These are phyloP conservation scores for Rutstroemia sp. DNA, from an alignment of 2,329 filamentous ascomycete species.

Conservation along the genomic window DNA sequence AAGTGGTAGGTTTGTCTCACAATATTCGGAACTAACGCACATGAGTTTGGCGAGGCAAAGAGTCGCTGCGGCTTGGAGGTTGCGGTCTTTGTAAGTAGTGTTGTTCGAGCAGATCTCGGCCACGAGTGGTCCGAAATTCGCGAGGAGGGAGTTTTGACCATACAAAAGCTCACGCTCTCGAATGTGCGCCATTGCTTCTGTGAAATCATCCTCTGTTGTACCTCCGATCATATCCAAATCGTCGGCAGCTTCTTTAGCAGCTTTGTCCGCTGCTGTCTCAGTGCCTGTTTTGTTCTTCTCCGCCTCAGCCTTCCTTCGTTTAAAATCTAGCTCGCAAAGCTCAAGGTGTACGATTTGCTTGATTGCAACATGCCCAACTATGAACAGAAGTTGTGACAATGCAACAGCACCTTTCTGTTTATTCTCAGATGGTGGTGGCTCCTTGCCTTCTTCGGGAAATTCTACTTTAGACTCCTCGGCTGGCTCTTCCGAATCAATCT, in stretches of 20 bases:
- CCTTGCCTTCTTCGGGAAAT: slow-evolving; percentile 5
- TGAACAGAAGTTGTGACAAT: slow-evolving; percentile 86
- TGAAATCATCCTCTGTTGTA: slow-evolving; percentile 91
- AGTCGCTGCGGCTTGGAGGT: slow-evolving; percentile 86
- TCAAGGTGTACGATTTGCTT: slow-evolving; percentile 99
- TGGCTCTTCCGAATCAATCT: slow-evolving; percentile 19
- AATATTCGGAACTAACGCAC: slow-evolving; percentile 97
- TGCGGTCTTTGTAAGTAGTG: slow-evolving; percentile 81
- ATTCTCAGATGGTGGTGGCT: slow-evolving; percentile 19
- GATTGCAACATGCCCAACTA: slow-evolving; percentile 93
- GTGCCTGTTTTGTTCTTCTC: slow-evolving; percentile 54
- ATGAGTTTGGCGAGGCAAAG: slow-evolving; percentile 95
- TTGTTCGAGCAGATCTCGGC: slow-evolving; percentile 93
- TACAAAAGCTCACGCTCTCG: slow-evolving; percentile 79
- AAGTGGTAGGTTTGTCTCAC: slow-evolving; percentile 83
- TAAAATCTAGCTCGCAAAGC: slow-evolving; percentile 96
- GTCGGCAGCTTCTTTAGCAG: slow-evolving; percentile 63
- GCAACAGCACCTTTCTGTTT: slow-evolving; percentile 65
- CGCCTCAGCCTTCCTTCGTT: slow-evolving; percentile 86
- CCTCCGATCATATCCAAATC: slow-evolving; percentile 95
- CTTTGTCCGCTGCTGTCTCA: slow-evolving; percentile 41
- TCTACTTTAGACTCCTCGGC: slow-evolving; percentile 18
- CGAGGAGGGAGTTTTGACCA: slow-evolving; percentile 74
- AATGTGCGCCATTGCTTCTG: slow-evolving; percentile 77
- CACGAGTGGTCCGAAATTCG: slow-evolving; percentile 85